Conservation (phyloP, 2,329 filamentous ascomycete species). For the Xylariaceae sp. region DNA sequence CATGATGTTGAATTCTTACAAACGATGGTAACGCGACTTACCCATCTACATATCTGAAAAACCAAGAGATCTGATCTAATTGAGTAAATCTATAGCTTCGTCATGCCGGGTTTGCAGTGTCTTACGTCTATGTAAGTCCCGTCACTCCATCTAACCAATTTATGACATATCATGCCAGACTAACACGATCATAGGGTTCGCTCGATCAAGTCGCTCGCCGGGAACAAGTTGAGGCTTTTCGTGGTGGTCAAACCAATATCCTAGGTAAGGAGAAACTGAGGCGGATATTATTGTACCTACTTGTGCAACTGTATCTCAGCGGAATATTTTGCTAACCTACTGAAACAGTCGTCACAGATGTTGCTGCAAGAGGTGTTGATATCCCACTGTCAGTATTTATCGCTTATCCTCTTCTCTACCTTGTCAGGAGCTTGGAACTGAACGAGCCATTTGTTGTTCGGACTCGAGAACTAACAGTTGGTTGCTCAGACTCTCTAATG, state of each 20-base stretch:
- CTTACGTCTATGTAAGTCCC: conserved; percentile 89
- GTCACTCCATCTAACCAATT: neutral
- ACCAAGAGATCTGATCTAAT: too few species aligned
- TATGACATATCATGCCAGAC: too few species aligned
- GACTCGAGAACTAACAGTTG: too few species aligned
- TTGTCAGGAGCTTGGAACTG: neutral
- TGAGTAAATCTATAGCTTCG: too few species aligned
- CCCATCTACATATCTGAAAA: too few species aligned
- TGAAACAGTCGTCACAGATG: conserved; percentile 97
- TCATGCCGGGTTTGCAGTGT: conserved; percentile 79
- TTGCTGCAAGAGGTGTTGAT: conserved; percentile 95
- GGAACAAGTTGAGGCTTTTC: conserved; percentile 87
- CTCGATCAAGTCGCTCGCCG: conserved; percentile 84
- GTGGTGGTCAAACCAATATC: conserved; percentile 79
- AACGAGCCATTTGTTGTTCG: too few species aligned
- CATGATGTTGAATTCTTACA: conserved; percentile 95
- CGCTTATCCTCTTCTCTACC: neutral
- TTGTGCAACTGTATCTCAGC: too few species aligned
- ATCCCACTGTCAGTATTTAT: conserved; percentile 55
- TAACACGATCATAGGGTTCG: too few species aligned
- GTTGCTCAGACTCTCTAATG: conserved; percentile 66
- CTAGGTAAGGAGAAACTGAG: too few species aligned
- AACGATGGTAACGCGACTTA: too few species aligned
- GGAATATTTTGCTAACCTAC: too few species aligned
- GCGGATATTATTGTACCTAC: too few species aligned